Evolutionary conservation across 148 eudicot species (phyloP).

Genomic region (Limonium bicolor): DNA sequence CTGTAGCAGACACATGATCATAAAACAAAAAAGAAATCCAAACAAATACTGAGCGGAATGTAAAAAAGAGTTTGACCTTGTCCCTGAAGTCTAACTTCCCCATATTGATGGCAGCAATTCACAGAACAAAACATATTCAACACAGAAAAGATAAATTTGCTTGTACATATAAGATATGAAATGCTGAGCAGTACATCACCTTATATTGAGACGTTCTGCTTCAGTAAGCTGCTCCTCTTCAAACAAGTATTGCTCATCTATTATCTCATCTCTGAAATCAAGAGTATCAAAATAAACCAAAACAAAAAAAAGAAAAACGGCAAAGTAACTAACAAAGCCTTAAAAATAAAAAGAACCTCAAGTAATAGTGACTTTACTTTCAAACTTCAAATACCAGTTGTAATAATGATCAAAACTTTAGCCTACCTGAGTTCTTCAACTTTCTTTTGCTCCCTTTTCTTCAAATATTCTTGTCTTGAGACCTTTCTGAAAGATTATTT

Average conservation of each 20-base stretch:
- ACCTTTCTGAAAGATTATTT: conserved; percentile 36
- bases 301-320: neutral
- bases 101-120: too few relatives aligned
- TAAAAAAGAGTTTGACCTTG: too few relatives aligned
- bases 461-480: conserved; percentile 90
- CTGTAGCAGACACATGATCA: too few relatives aligned
- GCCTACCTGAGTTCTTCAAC: conserved; percentile 61
- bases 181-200: too few relatives aligned
- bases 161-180: too few relatives aligned
- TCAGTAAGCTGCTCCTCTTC: conserved; percentile 63
- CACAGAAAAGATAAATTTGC: too few relatives aligned
- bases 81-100: too few relatives aligned
- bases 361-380: neutral
- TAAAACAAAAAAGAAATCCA: too few relatives aligned
- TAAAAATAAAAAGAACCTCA: neutral
- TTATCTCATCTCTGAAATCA: conserved; percentile 70
- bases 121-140: too few relatives aligned
- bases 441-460: conserved; percentile 92
- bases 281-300: neutral
- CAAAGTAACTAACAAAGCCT: neutral
- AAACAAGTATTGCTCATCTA: conserved; percentile 73
- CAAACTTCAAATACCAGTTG: neutral
- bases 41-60: too few relatives aligned
- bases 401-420: too few relatives aligned
- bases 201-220: conserved; percentile 58